Percentiles rank a stretch among this genome's conserved stretches.
phyloP scores from a whole-genome alignment of 352 stramenopile genomes.

The Halophytophthora batemanensis region DNA sequence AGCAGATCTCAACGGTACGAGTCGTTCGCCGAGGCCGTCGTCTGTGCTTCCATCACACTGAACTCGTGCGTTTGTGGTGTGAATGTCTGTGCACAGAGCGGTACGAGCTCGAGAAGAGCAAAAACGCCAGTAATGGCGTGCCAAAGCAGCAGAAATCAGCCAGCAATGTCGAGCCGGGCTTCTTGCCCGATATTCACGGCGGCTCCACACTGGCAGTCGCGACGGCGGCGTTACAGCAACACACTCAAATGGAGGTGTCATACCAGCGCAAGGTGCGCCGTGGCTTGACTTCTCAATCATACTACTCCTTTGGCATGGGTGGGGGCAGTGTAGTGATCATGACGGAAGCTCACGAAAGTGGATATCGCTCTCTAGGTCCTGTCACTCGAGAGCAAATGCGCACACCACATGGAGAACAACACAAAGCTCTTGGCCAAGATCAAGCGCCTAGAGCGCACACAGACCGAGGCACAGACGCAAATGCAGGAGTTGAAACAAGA shows the following conservation, averaged over 20 bases:
- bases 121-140: slow-evolving; percentile 40
- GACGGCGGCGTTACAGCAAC: slow-evolving; percentile 50
- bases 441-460: slow-evolving; percentile 51
- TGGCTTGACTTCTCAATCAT: neutral
- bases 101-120: slow-evolving; percentile 41
- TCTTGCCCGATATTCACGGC: slow-evolving; percentile 44
- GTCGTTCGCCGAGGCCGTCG: neutral
- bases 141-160: slow-evolving; percentile 24
- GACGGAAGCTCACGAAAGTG: neutral
- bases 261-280: slow-evolving; percentile 57
- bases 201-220: slow-evolving; percentile 16
- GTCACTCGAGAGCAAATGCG: slow-evolving; percentile 54
- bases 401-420: slow-evolving; percentile 65
- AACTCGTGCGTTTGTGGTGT: slow-evolving; percentile 1
- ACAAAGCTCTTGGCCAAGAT: slow-evolving; percentile 68
- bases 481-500: slow-evolving; percentile 36
- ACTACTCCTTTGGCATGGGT: neutral
- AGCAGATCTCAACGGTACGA: slow-evolving; percentile 35
- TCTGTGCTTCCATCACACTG: neutral
- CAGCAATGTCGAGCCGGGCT: slow-evolving; percentile 13
- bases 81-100: slow-evolving; percentile 21
- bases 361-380: slow-evolving; percentile 33
- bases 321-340: neutral
- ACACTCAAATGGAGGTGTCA: slow-evolving; percentile 63
- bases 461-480: slow-evolving; percentile 35